These are phyloP conservation scores for Tricholoma sp. DNA, from an alignment of 768 basidiomycete genomes.

Conservation along the genomic window DNA sequence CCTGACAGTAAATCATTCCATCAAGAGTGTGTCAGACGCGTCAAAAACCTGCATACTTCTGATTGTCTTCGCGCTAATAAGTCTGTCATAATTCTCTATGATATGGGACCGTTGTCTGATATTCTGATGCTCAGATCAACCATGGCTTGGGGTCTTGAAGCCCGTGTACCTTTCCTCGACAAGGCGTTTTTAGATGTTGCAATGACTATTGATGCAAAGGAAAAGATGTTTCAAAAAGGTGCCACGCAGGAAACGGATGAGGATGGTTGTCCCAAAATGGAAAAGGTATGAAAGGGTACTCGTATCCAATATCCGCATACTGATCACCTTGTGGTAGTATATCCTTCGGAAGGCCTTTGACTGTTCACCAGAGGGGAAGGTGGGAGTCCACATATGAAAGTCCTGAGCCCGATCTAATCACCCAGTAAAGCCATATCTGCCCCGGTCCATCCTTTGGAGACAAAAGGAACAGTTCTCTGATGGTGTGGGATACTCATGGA, in stretches of 20 bases:
- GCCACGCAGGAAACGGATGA: slow-evolving; percentile 63
- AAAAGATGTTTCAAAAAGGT: slow-evolving; percentile 91
- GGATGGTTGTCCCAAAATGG: slow-evolving; percentile 90
- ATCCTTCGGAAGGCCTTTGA: slow-evolving; percentile 97
- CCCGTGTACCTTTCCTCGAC: slow-evolving; percentile 98
- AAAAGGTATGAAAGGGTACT: slow-evolving; percentile 60
- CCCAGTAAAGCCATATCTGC: slow-evolving; percentile 74
- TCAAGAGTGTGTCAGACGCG: slow-evolving; percentile 89
- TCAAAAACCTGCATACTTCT: slow-evolving; percentile 96
- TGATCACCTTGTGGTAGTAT: slow-evolving; percentile 50
- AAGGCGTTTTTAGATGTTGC: slow-evolving; percentile 91
- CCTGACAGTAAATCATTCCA: slow-evolving; percentile 87
- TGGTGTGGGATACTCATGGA: slow-evolving; percentile 98
- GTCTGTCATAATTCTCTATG: slow-evolving; percentile 34
- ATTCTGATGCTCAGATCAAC: slow-evolving; percentile 59
- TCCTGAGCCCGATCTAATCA: slow-evolving; percentile 1
- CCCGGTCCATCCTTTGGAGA: slow-evolving; percentile 91
- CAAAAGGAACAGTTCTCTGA: slow-evolving; percentile 99
- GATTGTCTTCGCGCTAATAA: slow-evolving; percentile 99
- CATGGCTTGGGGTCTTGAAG: slow-evolving; percentile 99
- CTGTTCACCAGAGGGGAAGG: slow-evolving; percentile 72
- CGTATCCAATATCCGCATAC: not conserved
- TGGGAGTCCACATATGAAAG: slow-evolving; percentile 16
- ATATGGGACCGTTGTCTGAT: not conserved
- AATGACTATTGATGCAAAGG: slow-evolving; percentile 83